A percentile compares a stretch with the other conserved stretches of the same genome.
Conservation (phyloP, 352 stramenopile species). For the Globisporangium lucens region DNA sequence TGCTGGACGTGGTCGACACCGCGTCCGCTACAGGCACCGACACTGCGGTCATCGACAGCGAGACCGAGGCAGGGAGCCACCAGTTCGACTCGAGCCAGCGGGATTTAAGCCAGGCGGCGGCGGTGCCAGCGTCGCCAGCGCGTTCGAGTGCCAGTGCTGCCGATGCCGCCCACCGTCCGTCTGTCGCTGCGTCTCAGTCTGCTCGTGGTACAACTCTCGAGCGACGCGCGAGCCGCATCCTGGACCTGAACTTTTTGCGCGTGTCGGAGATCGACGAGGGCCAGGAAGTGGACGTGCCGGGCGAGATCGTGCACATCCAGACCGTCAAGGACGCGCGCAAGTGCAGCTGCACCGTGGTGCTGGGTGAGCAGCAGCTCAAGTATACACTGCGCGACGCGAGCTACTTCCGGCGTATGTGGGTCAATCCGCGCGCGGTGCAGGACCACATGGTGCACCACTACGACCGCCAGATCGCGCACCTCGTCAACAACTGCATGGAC, state of each 20-base stretch:
- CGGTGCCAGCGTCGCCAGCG: background rate
- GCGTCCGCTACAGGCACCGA: background rate
- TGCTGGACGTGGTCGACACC: background rate
- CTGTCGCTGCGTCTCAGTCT: background rate
- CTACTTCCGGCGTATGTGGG: constrained; percentile 69
- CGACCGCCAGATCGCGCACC: constrained; percentile 60
- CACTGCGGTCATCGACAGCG: constrained; percentile 9
- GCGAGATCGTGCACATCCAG: constrained; percentile 69
- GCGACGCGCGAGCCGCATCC: constrained; percentile 13
- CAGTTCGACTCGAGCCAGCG: constrained; percentile 10
- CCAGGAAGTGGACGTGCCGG: constrained; percentile 66
- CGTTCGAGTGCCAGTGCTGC: background rate
- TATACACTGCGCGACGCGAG: constrained; percentile 65
- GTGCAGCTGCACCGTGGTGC: constrained; percentile 61
- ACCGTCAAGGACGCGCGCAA: constrained; percentile 48
- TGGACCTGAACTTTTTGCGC: constrained; percentile 32
- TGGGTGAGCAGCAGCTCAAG: constrained; percentile 66
- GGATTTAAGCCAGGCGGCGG: background rate
- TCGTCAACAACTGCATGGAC: constrained; percentile 57
- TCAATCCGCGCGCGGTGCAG: constrained; percentile 52
- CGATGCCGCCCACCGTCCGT: background rate
- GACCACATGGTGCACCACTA: constrained; percentile 87
- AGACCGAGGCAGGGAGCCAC: constrained; percentile 2
- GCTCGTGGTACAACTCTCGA: background rate
- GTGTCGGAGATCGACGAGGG: constrained; percentile 37